Conservation (phyloP, 2,329 filamentous ascomycete species). For the Colletotrichum sansevieriae region DNA sequence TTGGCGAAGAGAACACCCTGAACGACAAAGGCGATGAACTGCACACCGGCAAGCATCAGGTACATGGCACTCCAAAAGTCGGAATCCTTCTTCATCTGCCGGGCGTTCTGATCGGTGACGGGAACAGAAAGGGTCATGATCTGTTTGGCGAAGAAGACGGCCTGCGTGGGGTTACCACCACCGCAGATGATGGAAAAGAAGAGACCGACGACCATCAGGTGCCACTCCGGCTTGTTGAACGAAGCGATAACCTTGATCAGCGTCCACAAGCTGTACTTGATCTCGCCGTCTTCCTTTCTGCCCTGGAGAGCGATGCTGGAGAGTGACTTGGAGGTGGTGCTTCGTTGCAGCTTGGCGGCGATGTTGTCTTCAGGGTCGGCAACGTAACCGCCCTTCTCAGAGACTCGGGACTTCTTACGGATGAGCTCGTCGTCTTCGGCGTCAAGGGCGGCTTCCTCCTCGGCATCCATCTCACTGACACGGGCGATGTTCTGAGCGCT, state of each 20-base stretch:
- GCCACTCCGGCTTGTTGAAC: slow-evolving; percentile 82
- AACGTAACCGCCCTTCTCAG: slow-evolving; percentile 55
- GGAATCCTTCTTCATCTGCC: slow-evolving; percentile 74
- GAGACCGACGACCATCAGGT: slow-evolving; percentile 79
- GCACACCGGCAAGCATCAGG: slow-evolving; percentile 82
- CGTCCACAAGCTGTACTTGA: slow-evolving; percentile 78
- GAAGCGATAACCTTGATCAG: slow-evolving; percentile 83
- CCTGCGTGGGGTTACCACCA: slow-evolving; percentile 81
- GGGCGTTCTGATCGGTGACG: slow-evolving; percentile 61
- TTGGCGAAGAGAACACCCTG: slow-evolving; percentile 84
- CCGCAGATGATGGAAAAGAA: slow-evolving; percentile 82
- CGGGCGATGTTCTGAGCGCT: slow-evolving; percentile 86
- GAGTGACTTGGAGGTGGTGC: slow-evolving; percentile 67
- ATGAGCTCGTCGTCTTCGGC: slow-evolving; percentile 64
- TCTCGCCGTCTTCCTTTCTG: slow-evolving; percentile 62
- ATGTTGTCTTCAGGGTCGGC: slow-evolving; percentile 75
- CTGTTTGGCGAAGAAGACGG: slow-evolving; percentile 90
- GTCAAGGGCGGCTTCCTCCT: slow-evolving; percentile 65
- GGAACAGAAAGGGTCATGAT: slow-evolving; percentile 76
- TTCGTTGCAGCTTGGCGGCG: slow-evolving; percentile 68
- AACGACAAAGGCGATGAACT: slow-evolving; percentile 75
- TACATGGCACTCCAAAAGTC: slow-evolving; percentile 94
- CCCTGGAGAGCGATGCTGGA: slow-evolving; percentile 79
- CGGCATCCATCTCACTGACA: slow-evolving; percentile 65
- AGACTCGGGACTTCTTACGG: slow-evolving; percentile 59